These are phyloP conservation scores for Solanum phureja DNA, from an alignment of 257 asterid genomes.

Conservation along the genomic window DNA sequence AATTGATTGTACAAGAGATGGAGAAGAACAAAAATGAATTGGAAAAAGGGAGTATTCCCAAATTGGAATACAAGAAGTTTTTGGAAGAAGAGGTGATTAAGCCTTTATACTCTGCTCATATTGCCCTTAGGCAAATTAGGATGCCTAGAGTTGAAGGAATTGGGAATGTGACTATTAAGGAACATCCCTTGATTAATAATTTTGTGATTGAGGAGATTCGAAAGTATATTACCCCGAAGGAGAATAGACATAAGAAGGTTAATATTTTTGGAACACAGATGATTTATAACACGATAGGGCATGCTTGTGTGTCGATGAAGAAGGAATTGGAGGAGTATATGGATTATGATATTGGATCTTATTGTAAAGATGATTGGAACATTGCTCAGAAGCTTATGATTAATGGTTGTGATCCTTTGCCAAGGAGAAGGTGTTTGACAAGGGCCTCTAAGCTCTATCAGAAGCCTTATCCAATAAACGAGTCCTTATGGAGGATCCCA, in stretches of 20 bases:
- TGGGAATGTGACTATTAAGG: slow-evolving; percentile 26
- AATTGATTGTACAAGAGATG: slow-evolving; percentile 46
- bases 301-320: slow-evolving; percentile 59
- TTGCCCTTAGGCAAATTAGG: slow-evolving; percentile 71
- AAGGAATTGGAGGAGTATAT: slow-evolving; percentile 75
- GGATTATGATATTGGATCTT: slow-evolving; percentile 85
- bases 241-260: slow-evolving; percentile 42
- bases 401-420: slow-evolving; percentile 81
- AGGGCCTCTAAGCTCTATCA: slow-evolving; percentile 74
- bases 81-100: slow-evolving; percentile 63
- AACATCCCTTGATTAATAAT: slow-evolving; percentile 58
- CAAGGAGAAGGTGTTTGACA: slow-evolving; percentile 69
- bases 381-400: slow-evolving; percentile 75
- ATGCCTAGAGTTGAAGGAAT: slow-evolving; percentile 34
- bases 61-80: slow-evolving; percentile 45
- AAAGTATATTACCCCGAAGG: slow-evolving; percentile 78
- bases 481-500: slow-evolving; percentile 74
- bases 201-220: slow-evolving; percentile 78
- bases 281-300: slow-evolving; percentile 71
- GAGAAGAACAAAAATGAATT: slow-evolving; percentile 24
- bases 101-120: slow-evolving; percentile 76
- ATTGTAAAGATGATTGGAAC: slow-evolving; percentile 84
- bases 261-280: slow-evolving; percentile 57
- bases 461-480: slow-evolving; percentile 67
- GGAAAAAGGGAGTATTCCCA: slow-evolving; percentile 28